Evolutionary conservation across 805 yeast genomes (phyloP), one percentile per base, ranked within the genome.

Genomic region (Soucietia sequanensis): DNA sequence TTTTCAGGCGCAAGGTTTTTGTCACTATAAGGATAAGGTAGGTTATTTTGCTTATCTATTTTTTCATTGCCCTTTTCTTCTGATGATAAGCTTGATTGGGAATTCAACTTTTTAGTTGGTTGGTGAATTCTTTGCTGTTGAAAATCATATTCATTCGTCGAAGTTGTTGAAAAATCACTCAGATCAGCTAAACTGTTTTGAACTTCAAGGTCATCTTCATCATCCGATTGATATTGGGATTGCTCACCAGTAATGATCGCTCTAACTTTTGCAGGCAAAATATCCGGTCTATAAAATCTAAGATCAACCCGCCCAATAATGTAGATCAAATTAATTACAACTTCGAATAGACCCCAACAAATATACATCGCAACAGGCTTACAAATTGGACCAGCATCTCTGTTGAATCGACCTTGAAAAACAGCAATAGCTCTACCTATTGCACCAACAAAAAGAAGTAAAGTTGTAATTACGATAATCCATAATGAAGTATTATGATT

Each of bases 271-370:
- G 51, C 48, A 10, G 68, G 72, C 39, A 76, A 61, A 30, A 56
- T 60, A 56, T 83, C 90, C 12, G 93, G 91, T 58, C 85, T 78
- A 70, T 84, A 84, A 62, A 84, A 84, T 56, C 93, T 71, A 49
- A 84, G 67, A 55, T 84, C 93, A 33, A 81, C 77, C 55, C 95
- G 73, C 12, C 80, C 78, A 23, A 80, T 49, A 36, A 84, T 54
- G 52, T 80, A 81, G 22, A 80, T 42, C 7, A 78, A 35, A 43
- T 80, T 74, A 37, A 80, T 76, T 19, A 81, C 47, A 0, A 69
- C 62, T 62, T 84, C 93, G 31, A 81, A 62, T 4, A 72, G 75
- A 22, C 91, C 90, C 78, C 86, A 83, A 46, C 76, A 62, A 20
- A 80, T 65, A 55, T 81, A 84, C 78, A 81, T 76, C 16, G 77